These are phyloP conservation scores for Kregervanrija fluxuum DNA, from an alignment of 805 yeast species.

Conservation along the genomic window DNA sequence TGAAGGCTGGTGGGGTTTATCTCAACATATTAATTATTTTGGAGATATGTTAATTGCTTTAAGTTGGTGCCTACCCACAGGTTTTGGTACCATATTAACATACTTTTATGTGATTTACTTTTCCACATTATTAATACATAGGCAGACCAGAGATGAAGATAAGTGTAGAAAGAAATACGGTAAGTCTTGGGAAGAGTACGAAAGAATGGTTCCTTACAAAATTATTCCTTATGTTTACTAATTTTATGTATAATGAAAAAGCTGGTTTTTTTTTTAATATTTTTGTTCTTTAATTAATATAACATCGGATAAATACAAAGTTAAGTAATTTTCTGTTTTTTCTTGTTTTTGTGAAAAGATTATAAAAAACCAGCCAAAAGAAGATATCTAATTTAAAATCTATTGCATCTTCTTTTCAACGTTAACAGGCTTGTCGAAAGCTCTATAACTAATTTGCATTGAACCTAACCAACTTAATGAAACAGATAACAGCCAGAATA, in stretches of 20 bases:
- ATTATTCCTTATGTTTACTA: slow-evolving; percentile 84
- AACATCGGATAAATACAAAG: not conserved
- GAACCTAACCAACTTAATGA: slow-evolving; percentile 69
- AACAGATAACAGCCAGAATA: slow-evolving; percentile 47
- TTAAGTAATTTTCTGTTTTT: not conserved
- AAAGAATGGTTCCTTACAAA: slow-evolving; percentile 74
- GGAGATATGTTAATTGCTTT: slow-evolving; percentile 93
- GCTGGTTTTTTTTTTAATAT: too few relatives aligned
- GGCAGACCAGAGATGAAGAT: slow-evolving; percentile 87
- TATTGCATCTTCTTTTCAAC: slow-evolving; percentile 40
- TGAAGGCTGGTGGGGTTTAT: slow-evolving; percentile 94
- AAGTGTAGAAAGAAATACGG: slow-evolving; percentile 87
- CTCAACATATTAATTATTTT: slow-evolving; percentile 90
- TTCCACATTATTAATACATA: slow-evolving; percentile 72
- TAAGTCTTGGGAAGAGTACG: slow-evolving; percentile 78
- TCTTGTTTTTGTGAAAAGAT: not conserved
- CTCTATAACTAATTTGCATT: slow-evolving; percentile 70
- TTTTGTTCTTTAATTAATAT: not conserved
- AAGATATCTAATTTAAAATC: not conserved
- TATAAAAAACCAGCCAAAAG: not conserved
- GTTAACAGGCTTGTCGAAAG: slow-evolving; percentile 66
- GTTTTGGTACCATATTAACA: slow-evolving; percentile 71
- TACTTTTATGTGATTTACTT: slow-evolving; percentile 85
- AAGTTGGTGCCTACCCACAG: slow-evolving; percentile 91
- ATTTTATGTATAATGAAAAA: slow-evolving; percentile 4